Percentiles rank a stretch among this genome's conserved stretches.
phyloP scores from a whole-genome alignment of 352 stramenopile genomes.

The Blastocystis sp. region DNA sequence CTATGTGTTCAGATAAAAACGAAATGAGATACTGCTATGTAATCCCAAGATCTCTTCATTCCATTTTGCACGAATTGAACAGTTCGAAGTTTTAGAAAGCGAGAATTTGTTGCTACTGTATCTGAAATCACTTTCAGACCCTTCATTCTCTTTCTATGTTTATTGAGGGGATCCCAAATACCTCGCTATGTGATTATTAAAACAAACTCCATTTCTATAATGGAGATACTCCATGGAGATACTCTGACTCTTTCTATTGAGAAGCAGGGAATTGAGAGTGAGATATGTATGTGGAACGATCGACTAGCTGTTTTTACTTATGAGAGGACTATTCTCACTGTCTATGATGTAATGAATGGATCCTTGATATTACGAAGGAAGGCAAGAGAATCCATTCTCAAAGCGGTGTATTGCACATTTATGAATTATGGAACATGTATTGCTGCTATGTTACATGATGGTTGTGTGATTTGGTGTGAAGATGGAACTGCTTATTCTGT shows the following conservation, averaged over 20 bases:
- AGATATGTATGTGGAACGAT: not conserved
- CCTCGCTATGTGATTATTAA: not conserved
- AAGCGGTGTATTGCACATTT: not conserved
- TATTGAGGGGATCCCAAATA: not conserved
- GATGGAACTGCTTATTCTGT: not conserved
- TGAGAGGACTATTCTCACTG: not conserved
- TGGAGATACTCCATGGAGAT: not conserved
- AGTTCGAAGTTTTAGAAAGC: conserved; percentile 36
- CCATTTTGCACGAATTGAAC: conserved; percentile 62
- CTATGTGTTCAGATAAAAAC: not conserved
- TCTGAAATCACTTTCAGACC: conserved; percentile 18
- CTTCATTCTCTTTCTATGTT: not conserved
- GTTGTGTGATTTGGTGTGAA: conserved; percentile 20
- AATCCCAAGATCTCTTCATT: conserved; percentile 36
- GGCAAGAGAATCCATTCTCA: not conserved
- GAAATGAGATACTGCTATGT: conserved; percentile 5
- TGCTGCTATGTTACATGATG: not conserved
- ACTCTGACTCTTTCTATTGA: not conserved
- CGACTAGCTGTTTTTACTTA: not conserved
- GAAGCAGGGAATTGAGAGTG: not conserved
- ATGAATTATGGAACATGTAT: conserved; percentile 28
- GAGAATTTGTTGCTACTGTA: not conserved
- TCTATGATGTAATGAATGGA: not conserved
- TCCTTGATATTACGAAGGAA: not conserved
- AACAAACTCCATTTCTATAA: not conserved